A percentile compares a stretch with the other conserved stretches of the same genome.
phyloP scores from a whole-genome alignment of 2,329 filamentous ascomycete species.

The Colletotrichum sp. region DNA sequence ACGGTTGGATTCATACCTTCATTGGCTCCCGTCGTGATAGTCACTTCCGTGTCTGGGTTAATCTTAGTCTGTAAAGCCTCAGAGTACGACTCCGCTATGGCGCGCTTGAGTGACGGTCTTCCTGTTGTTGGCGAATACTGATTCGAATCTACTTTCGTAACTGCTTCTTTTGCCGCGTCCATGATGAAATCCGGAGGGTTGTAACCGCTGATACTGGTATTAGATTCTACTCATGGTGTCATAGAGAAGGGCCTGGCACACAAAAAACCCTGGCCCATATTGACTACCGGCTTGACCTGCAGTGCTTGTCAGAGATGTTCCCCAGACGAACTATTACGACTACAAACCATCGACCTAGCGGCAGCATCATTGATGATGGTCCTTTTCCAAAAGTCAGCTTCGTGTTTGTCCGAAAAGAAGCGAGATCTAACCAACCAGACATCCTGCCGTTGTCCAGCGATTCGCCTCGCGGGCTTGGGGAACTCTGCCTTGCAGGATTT shows the following conservation, averaged over 20 bases:
- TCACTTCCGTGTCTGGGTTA: constrained; percentile 90
- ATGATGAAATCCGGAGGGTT: constrained; percentile 92
- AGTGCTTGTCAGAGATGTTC: constrained; percentile 63
- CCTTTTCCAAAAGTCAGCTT: too few relatives aligned
- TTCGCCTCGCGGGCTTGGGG: constrained; percentile 51
- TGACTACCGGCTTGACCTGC: constrained; percentile 69
- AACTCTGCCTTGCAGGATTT: too few relatives aligned
- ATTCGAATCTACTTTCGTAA: constrained; percentile 94
- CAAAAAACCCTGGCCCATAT: constrained; percentile 75
- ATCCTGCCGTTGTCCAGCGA: constrained; percentile 55
- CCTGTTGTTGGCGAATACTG: constrained; percentile 98
- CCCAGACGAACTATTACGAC: too few relatives aligned
- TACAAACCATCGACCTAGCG: constrained; percentile 68
- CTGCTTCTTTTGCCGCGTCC: constrained; percentile 86
- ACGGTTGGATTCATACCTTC: constrained; percentile 55
- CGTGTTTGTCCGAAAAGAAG: too few relatives aligned
- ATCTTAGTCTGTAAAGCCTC: constrained; percentile 83
- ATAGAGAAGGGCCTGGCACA: too few relatives aligned
- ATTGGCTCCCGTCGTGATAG: constrained; percentile 91
- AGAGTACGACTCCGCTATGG: constrained; percentile 90
- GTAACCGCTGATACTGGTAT: constrained; percentile 62
- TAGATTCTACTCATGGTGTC: too few relatives aligned
- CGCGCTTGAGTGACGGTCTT: constrained; percentile 87
- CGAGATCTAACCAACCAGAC: constrained; percentile 47
- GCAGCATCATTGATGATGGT: background rate